Percentiles rank a stretch among this genome's conserved stretches.
Conservation (phyloP, 179 eudicot genomes). For the Heliamphora ciliata region DNA sequence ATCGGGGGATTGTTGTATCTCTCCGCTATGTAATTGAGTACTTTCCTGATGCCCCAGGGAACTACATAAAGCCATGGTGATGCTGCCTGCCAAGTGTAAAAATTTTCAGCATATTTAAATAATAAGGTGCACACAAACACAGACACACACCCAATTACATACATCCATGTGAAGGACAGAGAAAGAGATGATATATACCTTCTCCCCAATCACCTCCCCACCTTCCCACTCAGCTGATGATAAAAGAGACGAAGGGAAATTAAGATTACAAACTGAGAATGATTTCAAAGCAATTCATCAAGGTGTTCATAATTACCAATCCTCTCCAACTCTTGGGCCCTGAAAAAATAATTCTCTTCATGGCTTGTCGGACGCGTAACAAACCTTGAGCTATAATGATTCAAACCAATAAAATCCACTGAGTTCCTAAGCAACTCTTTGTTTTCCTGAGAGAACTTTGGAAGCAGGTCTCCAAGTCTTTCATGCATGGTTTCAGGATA, state of each 20-base stretch:
- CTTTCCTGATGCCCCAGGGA: slow-evolving; percentile 81
- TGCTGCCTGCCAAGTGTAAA: slow-evolving; percentile 58
- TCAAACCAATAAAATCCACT: slow-evolving; percentile 69
- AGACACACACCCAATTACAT: background rate
- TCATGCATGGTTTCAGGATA: slow-evolving; percentile 74
- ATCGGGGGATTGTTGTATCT: slow-evolving; percentile 57
- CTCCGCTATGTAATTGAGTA: slow-evolving; percentile 42
- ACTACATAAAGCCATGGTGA: slow-evolving; percentile 84
- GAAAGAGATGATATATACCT: slow-evolving; percentile 33
- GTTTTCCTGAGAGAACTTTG: slow-evolving; percentile 56
- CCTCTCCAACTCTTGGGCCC: slow-evolving; percentile 55
- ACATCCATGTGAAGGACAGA: background rate
- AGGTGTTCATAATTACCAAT: slow-evolving; percentile 42
- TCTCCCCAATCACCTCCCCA: slow-evolving; percentile 70
- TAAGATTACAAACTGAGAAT: background rate
- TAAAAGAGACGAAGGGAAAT: slow-evolving; percentile 17
- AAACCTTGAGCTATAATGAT: slow-evolving; percentile 74
- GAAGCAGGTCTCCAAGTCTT: slow-evolving; percentile 62
- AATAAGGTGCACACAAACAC: background rate
- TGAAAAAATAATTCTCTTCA: slow-evolving; percentile 38
- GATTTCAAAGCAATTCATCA: background rate
- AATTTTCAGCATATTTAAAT: slow-evolving; percentile 13
- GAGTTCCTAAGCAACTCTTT: slow-evolving; percentile 46
- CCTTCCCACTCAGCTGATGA: slow-evolving; percentile 74
- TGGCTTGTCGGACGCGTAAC: slow-evolving; percentile 38